Base-by-base conservation (phyloP, 129 eudicot genomes). In the Logfia minima region DNA sequence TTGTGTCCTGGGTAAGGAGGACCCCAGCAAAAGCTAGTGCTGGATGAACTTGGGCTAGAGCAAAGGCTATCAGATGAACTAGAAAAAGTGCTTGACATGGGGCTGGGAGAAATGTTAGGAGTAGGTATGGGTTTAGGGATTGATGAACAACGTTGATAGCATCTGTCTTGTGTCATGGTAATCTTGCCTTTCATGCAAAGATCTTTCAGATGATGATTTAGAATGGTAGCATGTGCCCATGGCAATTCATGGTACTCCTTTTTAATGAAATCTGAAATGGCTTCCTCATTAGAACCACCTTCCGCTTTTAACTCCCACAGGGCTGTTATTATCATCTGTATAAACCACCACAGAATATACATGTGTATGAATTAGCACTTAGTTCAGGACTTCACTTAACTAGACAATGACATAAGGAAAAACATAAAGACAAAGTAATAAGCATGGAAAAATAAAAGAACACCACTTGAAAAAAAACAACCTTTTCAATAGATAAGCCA, bases 271-370 rank as follows among this genome's bases (percentile, higher is more conserved):
- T 81, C 59, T 4, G 86, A 87, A 62, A 89, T 89, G 58, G 83
- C 64, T 70, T 81, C 96, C 79, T 83, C 88, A 69, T 58, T 85
- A 31, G 89, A 83, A 65, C 85, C 91, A 60, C 82, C 85, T 81
- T 83, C 80, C 64, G 75, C 82, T 69, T 87, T 74, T 70, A 89
- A 76, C 88, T 84, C 80, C 78, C 58, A 56, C 3, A 89, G 77
- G 26, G 96, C 92, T 5, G 65, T 68, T 53, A 83, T 62, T 71
- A 87, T 85, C 91, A 87, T 89, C 89, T 89, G 66, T 56, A 82
- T 22, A 67, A 62, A 55, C 65, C 76, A 80, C 24, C 34, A 80
- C 23, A 41, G 26, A 31, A 67, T 34, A 59, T 34, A 51, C 41
- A 60, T 45, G 53, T 45, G 53, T 13, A 45, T 21, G 19, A 68